These are phyloP conservation scores for Graphiopsis chlorocephala DNA, from an alignment of 2,329 filamentous ascomycete species.

Conservation along the genomic window DNA sequence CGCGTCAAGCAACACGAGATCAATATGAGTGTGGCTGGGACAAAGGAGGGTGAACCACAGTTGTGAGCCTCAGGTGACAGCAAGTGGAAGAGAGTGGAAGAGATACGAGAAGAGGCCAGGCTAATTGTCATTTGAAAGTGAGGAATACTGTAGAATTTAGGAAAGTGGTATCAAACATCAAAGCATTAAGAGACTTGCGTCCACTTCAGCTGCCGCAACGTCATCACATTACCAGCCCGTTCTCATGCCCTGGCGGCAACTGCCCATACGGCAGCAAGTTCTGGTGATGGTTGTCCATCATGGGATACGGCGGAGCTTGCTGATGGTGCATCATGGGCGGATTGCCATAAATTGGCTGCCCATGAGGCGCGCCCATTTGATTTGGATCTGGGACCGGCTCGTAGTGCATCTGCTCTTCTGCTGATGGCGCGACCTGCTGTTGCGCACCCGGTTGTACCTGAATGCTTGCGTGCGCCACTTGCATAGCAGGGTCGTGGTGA, in stretches of 20 bases:
- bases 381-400: constrained; percentile 23
- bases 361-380: constrained; percentile 22
- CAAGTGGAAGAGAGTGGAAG: not conserved
- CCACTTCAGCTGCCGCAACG: not conserved
- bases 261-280: constrained; percentile 28
- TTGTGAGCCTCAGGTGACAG: not conserved
- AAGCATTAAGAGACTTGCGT: not conserved
- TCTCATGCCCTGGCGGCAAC: constrained; percentile 24
- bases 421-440: constrained; percentile 14
- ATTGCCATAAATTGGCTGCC: constrained; percentile 20
- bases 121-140: not conserved
- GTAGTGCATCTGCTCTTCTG: constrained; percentile 29
- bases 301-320: constrained; percentile 25
- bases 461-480: constrained; percentile 12
- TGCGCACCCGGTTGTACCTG: constrained; percentile 10
- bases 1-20: constrained; percentile 1
- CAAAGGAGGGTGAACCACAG: not conserved
- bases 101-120: not conserved
- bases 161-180: constrained; percentile 7
- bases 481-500: constrained; percentile 15
- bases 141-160: not conserved
- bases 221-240: constrained; percentile 25
- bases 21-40: constrained; percentile 3
- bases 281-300: constrained; percentile 25
- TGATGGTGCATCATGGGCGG: constrained; percentile 26